phyloP scores from a whole-genome alignment of 495 filamentous ascomycete genomes.

The Aspergillus mulundensis region DNA sequence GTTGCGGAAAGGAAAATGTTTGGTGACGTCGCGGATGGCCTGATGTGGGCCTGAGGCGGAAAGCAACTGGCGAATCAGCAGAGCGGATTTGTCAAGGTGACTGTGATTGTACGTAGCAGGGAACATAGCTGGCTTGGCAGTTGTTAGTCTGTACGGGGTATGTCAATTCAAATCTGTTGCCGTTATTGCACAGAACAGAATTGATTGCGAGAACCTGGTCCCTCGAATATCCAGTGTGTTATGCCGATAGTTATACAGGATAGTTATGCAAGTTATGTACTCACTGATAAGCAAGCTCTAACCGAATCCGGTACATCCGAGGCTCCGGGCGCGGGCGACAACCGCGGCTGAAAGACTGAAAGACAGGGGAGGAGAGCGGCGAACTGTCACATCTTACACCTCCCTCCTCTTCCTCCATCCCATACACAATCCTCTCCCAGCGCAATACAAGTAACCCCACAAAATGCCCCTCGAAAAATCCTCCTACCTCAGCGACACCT shows the following conservation, averaged over 20 bases:
- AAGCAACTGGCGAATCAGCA: not conserved
- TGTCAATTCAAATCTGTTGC: no score
- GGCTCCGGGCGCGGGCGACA: no score
- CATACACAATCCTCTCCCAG: no score
- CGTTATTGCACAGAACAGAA: no score
- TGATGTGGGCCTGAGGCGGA: not conserved
- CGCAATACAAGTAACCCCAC: not conserved
- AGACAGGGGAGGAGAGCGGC: not conserved
- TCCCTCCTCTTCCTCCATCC: not conserved
- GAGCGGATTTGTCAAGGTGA: not conserved
- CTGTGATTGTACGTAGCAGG: not conserved
- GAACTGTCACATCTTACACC: no score
- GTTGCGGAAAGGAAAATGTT: not conserved
- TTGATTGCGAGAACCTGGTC: no score
- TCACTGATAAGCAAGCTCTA: not conserved
- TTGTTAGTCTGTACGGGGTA: no score
- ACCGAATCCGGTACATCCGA: not conserved
- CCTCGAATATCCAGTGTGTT: no score
- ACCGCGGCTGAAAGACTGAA: conserved; percentile 6
- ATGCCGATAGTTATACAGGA: not conserved
- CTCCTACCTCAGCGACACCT: conserved; percentile 74
- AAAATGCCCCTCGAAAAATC: conserved; percentile 59
- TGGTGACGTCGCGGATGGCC: conserved; percentile 1
- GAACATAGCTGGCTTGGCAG: not conserved
- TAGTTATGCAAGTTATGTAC: not conserved